Evolutionary conservation across 345 rosid genomes (phyloP), one percentile per base, ranked within the genome.

Genomic region (Gossypioides kirkii): DNA sequence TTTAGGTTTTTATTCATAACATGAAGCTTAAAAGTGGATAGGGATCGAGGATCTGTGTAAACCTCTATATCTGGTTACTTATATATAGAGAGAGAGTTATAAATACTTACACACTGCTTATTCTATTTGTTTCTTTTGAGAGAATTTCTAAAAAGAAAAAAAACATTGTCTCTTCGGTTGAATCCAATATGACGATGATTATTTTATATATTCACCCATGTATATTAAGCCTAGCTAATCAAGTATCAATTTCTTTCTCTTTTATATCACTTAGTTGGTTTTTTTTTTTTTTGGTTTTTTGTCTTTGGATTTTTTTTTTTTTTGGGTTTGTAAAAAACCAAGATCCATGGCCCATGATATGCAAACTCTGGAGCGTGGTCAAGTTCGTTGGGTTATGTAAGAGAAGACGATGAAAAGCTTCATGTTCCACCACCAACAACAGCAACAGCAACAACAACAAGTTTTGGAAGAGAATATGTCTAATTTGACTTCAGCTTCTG

Each of bases 401-500:
- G 28, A 32, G 25, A 73, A 75, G 83, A 82, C 67, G 78, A 77
- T 85, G 83, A 81, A 88, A 80, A 83, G 78, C 60, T 81, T 85
- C 80, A 69, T 87, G 61, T 86, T 88, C 73, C 83, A 81, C 55
- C 88, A 83, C 0, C 82, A 84, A 46, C 77, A 76, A 7, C 80
- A 80, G 12, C 46, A 43, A 20, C 78, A 65, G 12, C 46, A 43
- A 8, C 80, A 78, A 10, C 73, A 62, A 16, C 79, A 62, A 55
- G 63, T 61, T 54, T 67, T 77, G 18, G 89, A 89, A 59, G 90
- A 89, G 73, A 88, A 93, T 80, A 90, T 93, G 98, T 93, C 97
- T 22, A 93, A 91, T 85, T 82, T 93, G 84, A 93, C 98, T 77
- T 88, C 97, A 67, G 89, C 91, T 77, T 88, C 97, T 72, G 89